phyloP scores from a whole-genome alignment of 352 stramenopile species.

The Phytophthora crassamura region DNA sequence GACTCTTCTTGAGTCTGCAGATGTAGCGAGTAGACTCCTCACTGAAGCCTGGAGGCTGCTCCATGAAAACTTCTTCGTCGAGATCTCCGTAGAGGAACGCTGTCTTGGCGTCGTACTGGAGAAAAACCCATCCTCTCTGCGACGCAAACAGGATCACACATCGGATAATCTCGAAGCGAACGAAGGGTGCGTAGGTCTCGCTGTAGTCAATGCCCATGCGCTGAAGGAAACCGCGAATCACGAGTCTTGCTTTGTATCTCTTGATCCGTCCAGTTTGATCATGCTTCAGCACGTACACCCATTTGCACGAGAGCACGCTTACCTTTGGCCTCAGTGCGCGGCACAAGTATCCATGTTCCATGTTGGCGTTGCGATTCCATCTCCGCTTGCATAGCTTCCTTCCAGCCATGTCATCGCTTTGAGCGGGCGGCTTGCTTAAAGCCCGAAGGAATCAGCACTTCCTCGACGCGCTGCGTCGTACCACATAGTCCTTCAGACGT shows the following conservation, averaged over 20 bases:
- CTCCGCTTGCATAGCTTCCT: slow-evolving; percentile 4
- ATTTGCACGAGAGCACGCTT: slow-evolving; percentile 13
- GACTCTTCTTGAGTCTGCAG: not conserved
- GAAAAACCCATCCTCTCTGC: slow-evolving; percentile 13
- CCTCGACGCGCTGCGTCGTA: not conserved
- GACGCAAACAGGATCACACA: slow-evolving; percentile 8
- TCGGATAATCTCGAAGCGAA: slow-evolving; percentile 16
- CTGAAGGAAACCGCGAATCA: slow-evolving; percentile 17
- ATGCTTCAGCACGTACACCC: slow-evolving; percentile 16
- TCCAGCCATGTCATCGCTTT: not conserved
- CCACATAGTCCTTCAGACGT: slow-evolving; percentile 7
- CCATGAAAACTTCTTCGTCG: slow-evolving; percentile 4
- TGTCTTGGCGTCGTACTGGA: slow-evolving; percentile 27
- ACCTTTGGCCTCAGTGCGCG: slow-evolving; percentile 2
- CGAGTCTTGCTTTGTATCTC: slow-evolving; percentile 18
- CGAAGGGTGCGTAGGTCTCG: slow-evolving; percentile 22
- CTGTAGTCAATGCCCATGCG: slow-evolving; percentile 15
- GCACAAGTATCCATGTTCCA: not conserved
- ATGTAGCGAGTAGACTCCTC: not conserved
- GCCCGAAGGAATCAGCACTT: slow-evolving; percentile 1
- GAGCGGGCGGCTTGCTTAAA: slow-evolving; percentile 6
- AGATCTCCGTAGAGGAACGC: slow-evolving; percentile 16
- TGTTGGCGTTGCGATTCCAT: slow-evolving; percentile 11
- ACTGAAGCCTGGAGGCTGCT: slow-evolving; percentile 4
- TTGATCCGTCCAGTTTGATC: slow-evolving; percentile 12